Percentiles rank a stretch among this genome's conserved stretches.
phyloP scores from a whole-genome alignment of 106 monocot genomes.

The Chionographis japonica region DNA sequence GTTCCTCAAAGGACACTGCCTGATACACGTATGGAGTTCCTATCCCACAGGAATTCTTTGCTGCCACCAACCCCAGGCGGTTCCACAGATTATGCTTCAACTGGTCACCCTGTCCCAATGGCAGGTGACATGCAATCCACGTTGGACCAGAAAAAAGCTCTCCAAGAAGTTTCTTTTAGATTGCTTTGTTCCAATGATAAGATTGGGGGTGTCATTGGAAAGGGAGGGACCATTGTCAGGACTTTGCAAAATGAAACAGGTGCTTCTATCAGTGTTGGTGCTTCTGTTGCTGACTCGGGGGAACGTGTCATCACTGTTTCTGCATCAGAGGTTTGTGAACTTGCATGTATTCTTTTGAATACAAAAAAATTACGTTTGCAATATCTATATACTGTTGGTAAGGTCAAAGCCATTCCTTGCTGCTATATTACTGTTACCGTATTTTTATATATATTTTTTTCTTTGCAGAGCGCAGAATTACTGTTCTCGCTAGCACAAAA shows the following conservation, averaged over 20 bases:
- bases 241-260: slow-evolving; percentile 18
- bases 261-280: slow-evolving; percentile 5
- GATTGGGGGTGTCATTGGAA: slow-evolving; percentile 18
- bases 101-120: neutral
- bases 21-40: neutral
- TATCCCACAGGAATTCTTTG: neutral
- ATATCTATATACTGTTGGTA: too few relatives aligned
- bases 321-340: slow-evolving; percentile 15
- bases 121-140: neutral
- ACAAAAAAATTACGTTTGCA: too few relatives aligned
- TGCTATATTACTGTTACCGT: too few relatives aligned
- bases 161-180: slow-evolving; percentile 10
- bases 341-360: too few relatives aligned
- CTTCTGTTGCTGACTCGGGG: slow-evolving; percentile 4
- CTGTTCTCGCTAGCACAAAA: slow-evolving; percentile 8
- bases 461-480: slow-evolving; percentile 2
- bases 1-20: neutral
- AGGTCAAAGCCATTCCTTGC: neutral
- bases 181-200: slow-evolving; percentile 15
- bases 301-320: slow-evolving; percentile 18
- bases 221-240: slow-evolving; percentile 17
- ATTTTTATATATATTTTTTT: neutral
- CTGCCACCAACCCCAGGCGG: neutral
- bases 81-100: neutral
- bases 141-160: neutral